Percentiles rank a stretch among this genome's conserved stretches.
Evolutionary conservation across 495 filamentous ascomycete species (phyloP).

Genomic region (Tuber brumale): DNA sequence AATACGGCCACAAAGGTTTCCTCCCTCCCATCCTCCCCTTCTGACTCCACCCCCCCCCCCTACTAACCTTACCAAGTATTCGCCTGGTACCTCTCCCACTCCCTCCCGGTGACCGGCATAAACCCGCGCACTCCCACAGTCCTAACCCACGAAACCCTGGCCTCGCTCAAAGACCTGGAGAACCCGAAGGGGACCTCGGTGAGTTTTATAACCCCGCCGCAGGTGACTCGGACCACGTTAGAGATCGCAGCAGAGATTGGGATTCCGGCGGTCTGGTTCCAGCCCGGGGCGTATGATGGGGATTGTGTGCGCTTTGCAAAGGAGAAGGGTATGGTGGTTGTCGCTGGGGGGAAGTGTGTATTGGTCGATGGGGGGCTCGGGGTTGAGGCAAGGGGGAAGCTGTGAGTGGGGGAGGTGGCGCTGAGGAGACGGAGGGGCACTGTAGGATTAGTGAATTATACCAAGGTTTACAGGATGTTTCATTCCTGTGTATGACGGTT

Average conservation of each 20-base stretch:
- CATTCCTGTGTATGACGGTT: background rate
- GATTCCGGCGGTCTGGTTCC: conserved; percentile 77
- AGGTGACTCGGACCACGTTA: conserved; percentile 62
- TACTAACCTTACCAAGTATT: conserved; percentile 56
- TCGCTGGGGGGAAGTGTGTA: conserved; percentile 76
- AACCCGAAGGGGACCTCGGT: conserved; percentile 64
- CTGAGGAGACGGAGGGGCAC: background rate
- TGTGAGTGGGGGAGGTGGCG: conserved; percentile 21
- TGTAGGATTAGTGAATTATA: background rate
- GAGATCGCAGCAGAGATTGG: conserved; percentile 73
- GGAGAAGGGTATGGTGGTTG: conserved; percentile 51
- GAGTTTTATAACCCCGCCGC: conserved; percentile 79
- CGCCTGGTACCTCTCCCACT: conserved; percentile 70
- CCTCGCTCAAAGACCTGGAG: conserved; percentile 58
- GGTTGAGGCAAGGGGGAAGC: conserved; percentile 54
- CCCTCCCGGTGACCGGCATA: conserved; percentile 70
- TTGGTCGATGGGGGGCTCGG: conserved; percentile 78
- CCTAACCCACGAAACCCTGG: conserved; percentile 55
- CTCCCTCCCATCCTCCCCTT: background rate
- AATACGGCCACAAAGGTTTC: conserved; percentile 85
- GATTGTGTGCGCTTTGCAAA: conserved; percentile 62
- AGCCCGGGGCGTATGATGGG: conserved; percentile 80
- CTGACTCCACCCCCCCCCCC: conserved; percentile 4
- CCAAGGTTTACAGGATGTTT: background rate
- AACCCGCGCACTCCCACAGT: conserved; percentile 66